Base-by-base conservation (phyloP, 208 protist genomes). In the Trichomonas gallinae region DNA sequence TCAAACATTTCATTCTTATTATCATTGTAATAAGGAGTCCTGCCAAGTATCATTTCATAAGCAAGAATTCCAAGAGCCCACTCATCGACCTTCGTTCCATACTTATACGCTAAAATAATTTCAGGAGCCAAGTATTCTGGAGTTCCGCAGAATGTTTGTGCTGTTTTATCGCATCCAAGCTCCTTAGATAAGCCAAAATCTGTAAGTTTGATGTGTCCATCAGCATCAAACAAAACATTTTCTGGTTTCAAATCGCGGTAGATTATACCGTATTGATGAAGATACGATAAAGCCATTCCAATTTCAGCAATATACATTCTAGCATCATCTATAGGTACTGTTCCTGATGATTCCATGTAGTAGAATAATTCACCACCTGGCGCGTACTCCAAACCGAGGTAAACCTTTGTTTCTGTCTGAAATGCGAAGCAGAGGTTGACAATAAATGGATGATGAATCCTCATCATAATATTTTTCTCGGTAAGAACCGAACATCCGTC, bases 11-110 rank as follows among this genome's bases (percentile, higher is more conserved):
- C 23, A 13, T 23, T 26, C 21, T 63, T 96, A 46, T 96, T 81
- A 38, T 96, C 48, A 44, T 96, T 31, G 46, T 13, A 58, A 34
- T 63, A 96, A n/a, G 91, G 91, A 82, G 46, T 44, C 11, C 23
- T 42, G n/a, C 91, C 91, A 36, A 81, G 17, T 42, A 96, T 58
- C n/a, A 96, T 40, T 72, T 96, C 91, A 44, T 72, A 96, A 44
- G 51, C 58, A 63, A 96, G 63, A 96, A 96, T 58, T 40, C 88
- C 88, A 10, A 96, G 36, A 36, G 42, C 91, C 91, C 91, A 96
- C 31, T 31, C 15, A 81, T 96, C 91, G 9, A 81, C 58, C n/a
- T 81, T 72, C n/a, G 36, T 40, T 85, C n/a, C 34, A 40, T 85
- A 85, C 40, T 34, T 36, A 36, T 85, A 11, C 11, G 11, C 21